phyloP scores from a whole-genome alignment of 371 early-diverging fungal genomes.

The Parasitella parasitica region DNA sequence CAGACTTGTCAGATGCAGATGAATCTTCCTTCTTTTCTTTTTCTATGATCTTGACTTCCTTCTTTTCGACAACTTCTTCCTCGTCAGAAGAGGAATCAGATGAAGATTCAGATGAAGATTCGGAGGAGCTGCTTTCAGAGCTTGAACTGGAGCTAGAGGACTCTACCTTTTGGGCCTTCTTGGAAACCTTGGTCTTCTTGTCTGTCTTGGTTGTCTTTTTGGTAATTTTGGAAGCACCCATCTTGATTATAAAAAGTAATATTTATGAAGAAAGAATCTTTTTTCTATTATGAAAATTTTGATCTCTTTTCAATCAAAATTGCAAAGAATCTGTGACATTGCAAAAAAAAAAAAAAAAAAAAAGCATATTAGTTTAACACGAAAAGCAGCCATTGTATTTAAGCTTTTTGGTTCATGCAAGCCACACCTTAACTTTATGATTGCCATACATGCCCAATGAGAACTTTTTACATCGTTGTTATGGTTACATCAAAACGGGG shows the following conservation, averaged over 20 bases:
- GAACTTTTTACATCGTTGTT: not conserved
- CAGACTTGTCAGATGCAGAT: not conserved
- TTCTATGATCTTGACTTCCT: not conserved
- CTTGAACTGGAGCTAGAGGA: conserved; percentile 6
- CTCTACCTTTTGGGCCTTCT: conserved; percentile 2
- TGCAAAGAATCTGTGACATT: not conserved
- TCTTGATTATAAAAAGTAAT: not conserved
- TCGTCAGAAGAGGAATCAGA: conserved; percentile 12
- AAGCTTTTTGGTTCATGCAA: not conserved
- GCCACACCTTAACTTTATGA: not conserved
- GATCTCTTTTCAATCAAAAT: not conserved
- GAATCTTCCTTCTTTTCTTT: not conserved
- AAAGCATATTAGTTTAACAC: not conserved
- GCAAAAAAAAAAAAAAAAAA: not conserved
- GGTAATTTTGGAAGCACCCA: conserved; percentile 14
- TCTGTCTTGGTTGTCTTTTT: conserved; percentile 13
- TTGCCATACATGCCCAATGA: not conserved
- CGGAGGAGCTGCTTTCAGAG: conserved; percentile 3
- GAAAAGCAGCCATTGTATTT: conserved; percentile 2
- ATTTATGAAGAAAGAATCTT: not conserved
- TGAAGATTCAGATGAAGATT: not conserved
- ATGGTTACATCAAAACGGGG: too few relatives aligned
- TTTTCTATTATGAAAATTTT: not conserved
- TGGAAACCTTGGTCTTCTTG: conserved; percentile 9
- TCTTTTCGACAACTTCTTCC: conserved; percentile 2